Evolutionary conservation across 805 yeast species (phyloP), one percentile per base, ranked within the genome.

Genomic region (Sugiyamaella smithiae): DNA sequence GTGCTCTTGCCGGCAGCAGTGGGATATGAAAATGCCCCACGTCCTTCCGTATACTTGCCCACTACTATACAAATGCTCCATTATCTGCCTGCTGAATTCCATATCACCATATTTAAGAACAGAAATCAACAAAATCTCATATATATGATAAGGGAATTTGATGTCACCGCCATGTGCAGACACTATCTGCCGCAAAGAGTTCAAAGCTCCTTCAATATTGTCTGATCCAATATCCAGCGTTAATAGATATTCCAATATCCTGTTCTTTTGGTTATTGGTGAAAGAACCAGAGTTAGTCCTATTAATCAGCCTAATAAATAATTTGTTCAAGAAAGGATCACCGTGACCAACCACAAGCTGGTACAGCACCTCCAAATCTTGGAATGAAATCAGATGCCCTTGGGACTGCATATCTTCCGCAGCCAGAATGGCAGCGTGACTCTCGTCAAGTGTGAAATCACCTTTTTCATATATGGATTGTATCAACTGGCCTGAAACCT

Each of bases 21-120:
- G 50, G 8, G 60, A 51, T 9, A 61, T 41, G 17, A 64, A 57
- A 28, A 63, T 31, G 4, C 67, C 69, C 67, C 68, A 65, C 1
- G 65, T 58, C 8, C 69, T 56, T 0, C 64, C 51, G 44, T 53
- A 61, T 1, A 65, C 56, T 6, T 48, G 31, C 1, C 56, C 45
- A 43, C 51, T 40, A 9, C 43, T 23, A 40, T 36, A 50, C 47
- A 66, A 48, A 12, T 50, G 37, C 45, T 57, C 53, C 41, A 61
- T 53, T 5, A 59, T 46, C 23, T 57, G 56, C 50, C 53, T 43
- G 3, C 63, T 61, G 31, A 57, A 54, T 14, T 60, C 68, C 12
- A 52, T 48, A 41, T 66, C 69, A 5, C 56, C 55, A 6, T 49
- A 46, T 40, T 53, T 55, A 31, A 60, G 53, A 7, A 64, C 54